Base-by-base conservation (phyloP, 805 yeast species). In the Teunomyces lycoperdinae region DNA sequence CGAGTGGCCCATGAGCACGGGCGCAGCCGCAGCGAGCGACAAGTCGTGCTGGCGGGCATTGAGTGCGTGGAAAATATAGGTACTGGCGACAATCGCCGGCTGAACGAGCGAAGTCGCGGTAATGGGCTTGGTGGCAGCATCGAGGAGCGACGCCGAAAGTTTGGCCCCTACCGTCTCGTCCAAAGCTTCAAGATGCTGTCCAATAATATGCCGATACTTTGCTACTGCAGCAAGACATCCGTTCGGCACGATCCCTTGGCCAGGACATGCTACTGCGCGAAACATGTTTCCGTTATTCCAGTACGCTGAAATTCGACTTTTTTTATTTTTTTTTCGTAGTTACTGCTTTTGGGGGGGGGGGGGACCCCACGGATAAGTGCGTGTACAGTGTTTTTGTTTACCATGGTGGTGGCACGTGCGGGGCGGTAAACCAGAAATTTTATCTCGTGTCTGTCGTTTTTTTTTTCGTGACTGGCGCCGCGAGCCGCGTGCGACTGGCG, bases 31-130 rank as follows among this genome's bases (percentile, higher is more conserved):
- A 5, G 38, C 10, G 17, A 17, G 16, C 16, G 31, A 20, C 11
- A 20, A 26, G 31, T 9, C 42, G 27, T 27, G 36, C 9, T 36
- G 32, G 5, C 52, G 43, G 1, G 50, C 44, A 1, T 54, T 43
- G 17, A 65, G 49, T 45, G 60, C 56, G 49, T 54, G 55, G 8
- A 67, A 58, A 3, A 71, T 58, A 43, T 57, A 64, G 20, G 79
- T 68, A 3, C 79, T 61, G 2, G 76, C 65, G 28, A 79, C 60
- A 9, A 79, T 73, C 20, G 82, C 75, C 3, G 84, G 84, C 64
- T 80, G 85, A 17, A 83, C 82, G 54, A 74, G 56, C 36, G 72
- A 62, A 0, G 82, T 78, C 27, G 20, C 11, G 35, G 41, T 14
- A 32, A 35, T 26, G 32, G 44, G 26, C 47, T 46, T 20, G 26